phyloP scores from a whole-genome alignment of 2,329 filamentous ascomycete species.

The Beauveria asiatica region DNA sequence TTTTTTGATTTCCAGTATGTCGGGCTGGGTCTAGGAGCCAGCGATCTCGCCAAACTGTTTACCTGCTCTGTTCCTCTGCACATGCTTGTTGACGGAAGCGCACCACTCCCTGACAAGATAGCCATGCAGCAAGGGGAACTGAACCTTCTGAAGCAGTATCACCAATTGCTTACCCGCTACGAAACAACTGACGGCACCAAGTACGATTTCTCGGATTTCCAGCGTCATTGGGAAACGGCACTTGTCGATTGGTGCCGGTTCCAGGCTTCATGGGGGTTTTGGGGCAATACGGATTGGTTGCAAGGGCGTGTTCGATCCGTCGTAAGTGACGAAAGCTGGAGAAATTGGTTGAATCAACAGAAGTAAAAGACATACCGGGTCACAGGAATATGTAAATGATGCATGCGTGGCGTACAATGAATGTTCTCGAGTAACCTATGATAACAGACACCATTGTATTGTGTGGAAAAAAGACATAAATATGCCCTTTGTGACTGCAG shows the following conservation, averaged over 20 bases:
- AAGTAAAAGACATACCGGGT: background rate
- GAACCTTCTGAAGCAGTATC: constrained; percentile 43
- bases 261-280: constrained; percentile 53
- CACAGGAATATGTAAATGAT: background rate
- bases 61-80: constrained; percentile 53
- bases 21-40: constrained; percentile 54
- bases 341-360: constrained; percentile 29
- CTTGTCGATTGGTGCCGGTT: constrained; percentile 60
- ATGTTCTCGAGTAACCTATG: too few relatives aligned
- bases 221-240: constrained; percentile 57
- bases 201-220: constrained; percentile 47
- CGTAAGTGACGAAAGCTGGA: constrained; percentile 36
- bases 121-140: constrained; percentile 43
- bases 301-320: constrained; percentile 45
- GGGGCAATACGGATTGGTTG: constrained; percentile 52
- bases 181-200: background rate
- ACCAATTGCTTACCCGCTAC: constrained; percentile 20
- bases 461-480: too few relatives aligned
- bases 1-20: constrained; percentile 66
- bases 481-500: background rate
- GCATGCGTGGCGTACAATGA: background rate
- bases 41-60: constrained; percentile 59
- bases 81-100: constrained; percentile 34
- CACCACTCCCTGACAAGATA: constrained; percentile 28
- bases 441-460: background rate